phyloP scores from a whole-genome alignment of 306 rosid genomes.

The Albizia julibrissin region DNA sequence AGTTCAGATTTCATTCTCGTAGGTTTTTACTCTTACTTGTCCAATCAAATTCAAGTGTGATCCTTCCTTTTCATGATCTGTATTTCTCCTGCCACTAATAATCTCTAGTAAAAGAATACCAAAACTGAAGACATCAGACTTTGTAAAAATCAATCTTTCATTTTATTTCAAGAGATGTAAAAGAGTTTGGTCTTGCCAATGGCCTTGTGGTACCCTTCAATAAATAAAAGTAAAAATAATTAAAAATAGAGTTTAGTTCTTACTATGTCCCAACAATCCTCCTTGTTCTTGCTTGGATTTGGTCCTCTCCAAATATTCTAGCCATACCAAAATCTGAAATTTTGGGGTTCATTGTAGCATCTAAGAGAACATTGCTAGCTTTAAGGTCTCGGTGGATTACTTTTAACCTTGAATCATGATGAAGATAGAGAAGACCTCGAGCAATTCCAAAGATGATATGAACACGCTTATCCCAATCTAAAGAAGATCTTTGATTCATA shows the following conservation, averaged over 20 bases:
- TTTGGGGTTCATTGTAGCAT: constrained; percentile 26
- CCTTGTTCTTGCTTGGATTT: constrained; percentile 22
- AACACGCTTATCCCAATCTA: constrained; percentile 13
- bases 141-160: background rate
- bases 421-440: constrained; percentile 32
- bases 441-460: constrained; percentile 24
- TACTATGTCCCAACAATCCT: constrained; percentile 1
- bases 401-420: constrained; percentile 35
- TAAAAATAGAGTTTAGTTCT: background rate
- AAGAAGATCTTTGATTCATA: background rate
- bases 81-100: constrained; percentile 11
- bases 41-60: background rate
- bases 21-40: background rate
- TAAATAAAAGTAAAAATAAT: too few relatives aligned
- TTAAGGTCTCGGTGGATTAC: background rate
- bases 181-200: background rate
- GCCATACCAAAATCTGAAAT: constrained; percentile 42
- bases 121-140: constrained; percentile 34
- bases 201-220: too few relatives aligned
- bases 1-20: background rate
- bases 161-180: background rate
- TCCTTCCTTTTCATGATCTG: background rate
- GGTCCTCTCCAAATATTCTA: constrained; percentile 27
- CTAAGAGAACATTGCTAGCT: background rate
- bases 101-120: constrained; percentile 27